Conservation (phyloP, 2,329 filamentous ascomycete species). For the Trematosphaeria pertusa region DNA sequence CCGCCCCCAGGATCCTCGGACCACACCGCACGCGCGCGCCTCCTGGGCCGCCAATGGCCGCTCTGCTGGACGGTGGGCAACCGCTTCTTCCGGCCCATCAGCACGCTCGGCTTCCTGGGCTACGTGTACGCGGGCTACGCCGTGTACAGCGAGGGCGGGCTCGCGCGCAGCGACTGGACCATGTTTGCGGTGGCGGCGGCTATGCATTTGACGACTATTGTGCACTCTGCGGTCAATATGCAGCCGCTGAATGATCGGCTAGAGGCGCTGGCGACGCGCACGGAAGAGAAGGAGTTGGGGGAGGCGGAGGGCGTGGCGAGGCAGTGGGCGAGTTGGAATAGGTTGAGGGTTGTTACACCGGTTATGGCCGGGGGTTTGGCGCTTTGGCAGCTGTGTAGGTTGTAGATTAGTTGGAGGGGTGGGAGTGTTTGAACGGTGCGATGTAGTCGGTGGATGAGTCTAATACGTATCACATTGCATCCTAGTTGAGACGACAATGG, state of each 20-base stretch:
- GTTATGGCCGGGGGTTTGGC: conserved; percentile 43
- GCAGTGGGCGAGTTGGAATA: conserved; percentile 47
- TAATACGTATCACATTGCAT: too few species aligned
- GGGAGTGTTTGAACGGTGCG: neutral
- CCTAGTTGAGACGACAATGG: too few species aligned
- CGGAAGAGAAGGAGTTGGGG: conserved; percentile 38
- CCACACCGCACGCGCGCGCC: conserved; percentile 51
- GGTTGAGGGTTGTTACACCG: conserved; percentile 43
- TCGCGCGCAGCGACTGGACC: conserved; percentile 53
- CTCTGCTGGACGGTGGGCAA: conserved; percentile 60
- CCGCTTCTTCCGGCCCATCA: conserved; percentile 60
- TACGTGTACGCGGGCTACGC: conserved; percentile 55
- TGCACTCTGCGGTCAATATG: conserved; percentile 61
- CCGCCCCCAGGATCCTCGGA: conserved; percentile 50
- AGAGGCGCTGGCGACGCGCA: conserved; percentile 48
- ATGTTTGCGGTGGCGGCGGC: conserved; percentile 52
- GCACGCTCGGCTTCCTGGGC: conserved; percentile 56
- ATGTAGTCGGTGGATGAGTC: too few species aligned
- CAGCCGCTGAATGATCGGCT: conserved; percentile 59
- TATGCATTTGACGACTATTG: conserved; percentile 55
- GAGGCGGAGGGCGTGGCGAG: conserved; percentile 41
- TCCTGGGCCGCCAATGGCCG: conserved; percentile 59
- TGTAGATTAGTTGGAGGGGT: conserved; percentile 12
- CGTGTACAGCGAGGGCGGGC: conserved; percentile 36
- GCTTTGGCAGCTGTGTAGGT: conserved; percentile 36